phyloP scores from a whole-genome alignment of 1,139 yeast genomes.

The Yamadazyma dushanensis region DNA sequence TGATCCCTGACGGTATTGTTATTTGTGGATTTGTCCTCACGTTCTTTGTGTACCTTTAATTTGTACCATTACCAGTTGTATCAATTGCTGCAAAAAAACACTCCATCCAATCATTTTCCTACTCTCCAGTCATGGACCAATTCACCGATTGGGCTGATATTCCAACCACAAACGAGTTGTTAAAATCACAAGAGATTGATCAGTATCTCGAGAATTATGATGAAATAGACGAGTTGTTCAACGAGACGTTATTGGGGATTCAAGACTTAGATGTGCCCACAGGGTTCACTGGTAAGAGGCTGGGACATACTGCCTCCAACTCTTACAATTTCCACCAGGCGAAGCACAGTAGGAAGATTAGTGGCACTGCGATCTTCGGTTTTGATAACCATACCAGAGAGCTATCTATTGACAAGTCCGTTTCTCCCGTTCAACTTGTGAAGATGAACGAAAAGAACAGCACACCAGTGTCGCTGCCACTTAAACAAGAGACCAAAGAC shows the following conservation, averaged over 20 bases:
- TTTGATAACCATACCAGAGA: constrained; percentile 55
- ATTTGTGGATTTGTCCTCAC: too few relatives aligned
- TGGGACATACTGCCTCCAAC: constrained; percentile 13
- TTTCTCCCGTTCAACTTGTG: constrained; percentile 39
- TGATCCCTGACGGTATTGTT: too few relatives aligned
- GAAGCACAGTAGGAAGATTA: constrained; percentile 38
- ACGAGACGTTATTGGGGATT: constrained; percentile 43
- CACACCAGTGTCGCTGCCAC: constrained; percentile 9
- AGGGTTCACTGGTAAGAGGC: constrained; percentile 24
- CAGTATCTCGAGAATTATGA: constrained; percentile 29
- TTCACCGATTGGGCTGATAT: constrained; percentile 36
- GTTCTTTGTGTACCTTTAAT: too few relatives aligned
- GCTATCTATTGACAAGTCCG: constrained; percentile 39
- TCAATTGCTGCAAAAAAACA: constrained; percentile 7
- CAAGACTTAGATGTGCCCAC: constrained; percentile 57
- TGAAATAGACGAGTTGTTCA: constrained; percentile 43
- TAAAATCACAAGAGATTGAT: constrained; percentile 46
- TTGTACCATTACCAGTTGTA: background rate
- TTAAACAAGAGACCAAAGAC: constrained; percentile 9
- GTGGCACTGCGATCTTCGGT: constrained; percentile 70
- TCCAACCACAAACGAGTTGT: constrained; percentile 23
- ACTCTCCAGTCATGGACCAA: constrained; percentile 23
- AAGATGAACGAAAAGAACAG: constrained; percentile 13
- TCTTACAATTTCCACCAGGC: constrained; percentile 15
- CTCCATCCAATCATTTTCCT: background rate